Evolutionary conservation across 441 rosid species (phyloP).

Genomic region (Populus tomentosa): DNA sequence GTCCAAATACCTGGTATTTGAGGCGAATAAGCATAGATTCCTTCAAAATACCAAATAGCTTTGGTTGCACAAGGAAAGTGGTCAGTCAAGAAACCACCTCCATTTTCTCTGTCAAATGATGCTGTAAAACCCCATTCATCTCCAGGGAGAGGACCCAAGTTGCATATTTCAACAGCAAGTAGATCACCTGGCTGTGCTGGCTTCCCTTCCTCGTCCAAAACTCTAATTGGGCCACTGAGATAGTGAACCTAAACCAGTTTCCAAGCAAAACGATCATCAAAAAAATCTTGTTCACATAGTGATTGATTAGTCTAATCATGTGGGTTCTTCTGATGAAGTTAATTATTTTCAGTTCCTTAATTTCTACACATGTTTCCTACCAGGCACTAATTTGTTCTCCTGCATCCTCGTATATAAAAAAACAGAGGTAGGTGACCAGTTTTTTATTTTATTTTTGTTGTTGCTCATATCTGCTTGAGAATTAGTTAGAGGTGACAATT

Average conservation of each 20-base stretch:
- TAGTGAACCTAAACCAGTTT: slow-evolving; percentile 64
- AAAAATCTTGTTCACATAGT: neutral
- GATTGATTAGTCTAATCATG: neutral
- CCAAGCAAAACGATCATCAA: neutral
- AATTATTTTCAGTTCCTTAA: neutral
- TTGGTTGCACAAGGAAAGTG: slow-evolving; percentile 88
- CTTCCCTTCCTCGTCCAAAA: slow-evolving; percentile 59
- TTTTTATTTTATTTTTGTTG: no score
- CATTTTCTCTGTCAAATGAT: slow-evolving; percentile 85
- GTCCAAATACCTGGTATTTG: slow-evolving; percentile 42
- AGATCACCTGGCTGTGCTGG: slow-evolving; percentile 83
- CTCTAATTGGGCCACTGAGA: slow-evolving; percentile 80
- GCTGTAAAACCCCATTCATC: slow-evolving; percentile 61
- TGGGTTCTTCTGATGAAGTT: neutral
- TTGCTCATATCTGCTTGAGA: neutral
- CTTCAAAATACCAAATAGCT: slow-evolving; percentile 96
- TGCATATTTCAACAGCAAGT: slow-evolving; percentile 82
- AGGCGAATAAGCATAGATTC: slow-evolving; percentile 90
- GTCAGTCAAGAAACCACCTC: slow-evolving; percentile 90
- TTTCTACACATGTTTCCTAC: neutral
- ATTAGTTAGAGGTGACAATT: neutral
- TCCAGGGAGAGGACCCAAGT: slow-evolving; percentile 82
- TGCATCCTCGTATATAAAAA: neutral
- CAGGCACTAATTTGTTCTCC: neutral
- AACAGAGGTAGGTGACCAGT: neutral